A percentile compares a stretch with the other conserved stretches of the same genome.
Conservation (phyloP, 2,329 filamentous ascomycete species). For the Cladosporium phlei region DNA sequence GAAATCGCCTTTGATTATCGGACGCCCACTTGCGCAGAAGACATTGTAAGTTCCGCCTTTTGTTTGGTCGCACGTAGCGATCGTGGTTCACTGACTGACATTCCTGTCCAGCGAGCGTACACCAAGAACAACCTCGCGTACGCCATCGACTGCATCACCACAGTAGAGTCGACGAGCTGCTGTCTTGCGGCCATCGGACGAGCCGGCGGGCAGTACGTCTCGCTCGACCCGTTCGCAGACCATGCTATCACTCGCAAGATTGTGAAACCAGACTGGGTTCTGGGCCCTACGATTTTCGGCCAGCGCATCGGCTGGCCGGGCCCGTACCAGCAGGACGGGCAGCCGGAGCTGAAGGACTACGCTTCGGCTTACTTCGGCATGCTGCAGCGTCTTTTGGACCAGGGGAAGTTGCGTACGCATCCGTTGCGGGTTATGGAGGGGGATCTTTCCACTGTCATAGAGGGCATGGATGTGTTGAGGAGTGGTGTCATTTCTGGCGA, state of each 20-base stretch:
- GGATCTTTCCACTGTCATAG: too few species aligned
- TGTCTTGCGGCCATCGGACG: slow-evolving; percentile 29
- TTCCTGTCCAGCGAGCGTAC: slow-evolving; percentile 21
- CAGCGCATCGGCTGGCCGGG: slow-evolving; percentile 7
- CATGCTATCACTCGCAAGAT: slow-evolving; percentile 16
- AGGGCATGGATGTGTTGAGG: too few species aligned
- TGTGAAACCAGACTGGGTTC: slow-evolving; percentile 28
- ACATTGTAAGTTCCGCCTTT: background rate
- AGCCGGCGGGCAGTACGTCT: slow-evolving; percentile 37
- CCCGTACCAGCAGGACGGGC: too few species aligned
- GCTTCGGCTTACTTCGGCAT: too few species aligned
- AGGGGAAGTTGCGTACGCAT: too few species aligned
- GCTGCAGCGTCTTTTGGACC: too few species aligned
- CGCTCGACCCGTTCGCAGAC: slow-evolving; percentile 33
- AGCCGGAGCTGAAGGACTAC: too few species aligned
- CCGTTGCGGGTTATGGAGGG: too few species aligned
- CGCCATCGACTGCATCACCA: slow-evolving; percentile 43
- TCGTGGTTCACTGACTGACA: background rate
- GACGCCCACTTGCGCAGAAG: background rate
- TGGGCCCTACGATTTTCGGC: slow-evolving; percentile 29
- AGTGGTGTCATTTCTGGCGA: too few species aligned
- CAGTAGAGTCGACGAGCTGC: slow-evolving; percentile 4
- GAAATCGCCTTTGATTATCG: background rate
- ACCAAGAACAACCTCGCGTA: slow-evolving; percentile 37
- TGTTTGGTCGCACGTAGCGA: too few species aligned